Percentiles rank a stretch among this genome's conserved stretches.
Conservation (phyloP, 441 rosid species). For the Geranium incanum region DNA sequence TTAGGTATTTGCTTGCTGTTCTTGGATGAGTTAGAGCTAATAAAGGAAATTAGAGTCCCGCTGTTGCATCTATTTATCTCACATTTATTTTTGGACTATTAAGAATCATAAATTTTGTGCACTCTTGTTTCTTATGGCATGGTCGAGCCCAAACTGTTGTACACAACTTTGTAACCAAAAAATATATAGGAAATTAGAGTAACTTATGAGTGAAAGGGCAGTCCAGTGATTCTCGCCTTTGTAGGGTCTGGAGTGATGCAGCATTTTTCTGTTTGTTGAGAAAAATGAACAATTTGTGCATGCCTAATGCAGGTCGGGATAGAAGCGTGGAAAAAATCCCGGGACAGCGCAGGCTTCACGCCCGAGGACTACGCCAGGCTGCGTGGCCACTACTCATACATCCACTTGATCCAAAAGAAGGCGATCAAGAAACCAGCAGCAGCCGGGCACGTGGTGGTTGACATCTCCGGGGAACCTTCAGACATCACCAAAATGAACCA, state of each 20-base stretch:
- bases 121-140: no score
- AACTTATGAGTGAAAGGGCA: no score
- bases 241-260: no score
- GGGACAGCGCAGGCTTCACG: conserved; percentile 72
- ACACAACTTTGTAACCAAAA: no score
- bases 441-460: conserved; percentile 49
- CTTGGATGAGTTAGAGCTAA: background rate
- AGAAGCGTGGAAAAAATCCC: conserved; percentile 73
- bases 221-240: no score
- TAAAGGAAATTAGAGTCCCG: background rate
- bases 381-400: conserved; percentile 83
- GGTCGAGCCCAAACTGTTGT: no score
- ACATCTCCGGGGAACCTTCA: conserved; percentile 34
- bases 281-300: background rate
- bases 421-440: conserved; percentile 35
- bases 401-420: conserved; percentile 76
- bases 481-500: conserved; percentile 41
- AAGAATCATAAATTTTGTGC: no score
- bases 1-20: background rate
- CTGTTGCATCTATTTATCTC: no score
- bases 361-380: conserved; percentile 89
- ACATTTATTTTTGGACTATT: no score
- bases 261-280: no score
- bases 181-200: no score
- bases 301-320: conserved; percentile 57